Conservation (phyloP, 257 asterid species). For the Gentiana macrophylla region DNA sequence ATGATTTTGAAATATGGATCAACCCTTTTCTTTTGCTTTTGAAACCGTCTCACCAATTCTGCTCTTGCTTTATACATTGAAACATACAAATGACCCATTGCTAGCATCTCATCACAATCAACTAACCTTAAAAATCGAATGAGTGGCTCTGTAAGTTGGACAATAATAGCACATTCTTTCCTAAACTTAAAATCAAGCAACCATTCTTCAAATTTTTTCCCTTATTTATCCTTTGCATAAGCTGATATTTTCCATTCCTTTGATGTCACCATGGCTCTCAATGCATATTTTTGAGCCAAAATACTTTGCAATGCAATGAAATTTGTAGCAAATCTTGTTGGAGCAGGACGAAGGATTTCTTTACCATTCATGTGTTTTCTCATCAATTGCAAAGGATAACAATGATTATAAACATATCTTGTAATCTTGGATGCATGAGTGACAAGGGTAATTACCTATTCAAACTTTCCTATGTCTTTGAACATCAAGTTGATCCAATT, state of each 20-base stretch:
- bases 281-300: too few species aligned
- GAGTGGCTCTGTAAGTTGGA: background rate
- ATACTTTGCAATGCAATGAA: too few species aligned
- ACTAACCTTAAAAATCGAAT: background rate
- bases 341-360: background rate
- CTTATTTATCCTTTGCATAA: too few species aligned
- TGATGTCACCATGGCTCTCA: too few species aligned
- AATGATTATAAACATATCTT: background rate
- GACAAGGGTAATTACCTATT: background rate
- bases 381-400: background rate
- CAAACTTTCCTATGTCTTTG: background rate
- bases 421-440: background rate
- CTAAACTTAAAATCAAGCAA: background rate
- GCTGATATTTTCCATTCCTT: too few species aligned
- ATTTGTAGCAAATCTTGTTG: too few species aligned
- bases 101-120: background rate
- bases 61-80: background rate
- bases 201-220: too few species aligned
- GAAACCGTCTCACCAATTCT: background rate
- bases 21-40: background rate
- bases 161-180: slow-evolving; percentile 1
- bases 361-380: background rate
- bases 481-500: background rate
- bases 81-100: background rate
- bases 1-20: background rate